phyloP scores from a whole-genome alignment of 2,329 filamentous ascomycete species.

The Raffaelea deltoideospora region DNA sequence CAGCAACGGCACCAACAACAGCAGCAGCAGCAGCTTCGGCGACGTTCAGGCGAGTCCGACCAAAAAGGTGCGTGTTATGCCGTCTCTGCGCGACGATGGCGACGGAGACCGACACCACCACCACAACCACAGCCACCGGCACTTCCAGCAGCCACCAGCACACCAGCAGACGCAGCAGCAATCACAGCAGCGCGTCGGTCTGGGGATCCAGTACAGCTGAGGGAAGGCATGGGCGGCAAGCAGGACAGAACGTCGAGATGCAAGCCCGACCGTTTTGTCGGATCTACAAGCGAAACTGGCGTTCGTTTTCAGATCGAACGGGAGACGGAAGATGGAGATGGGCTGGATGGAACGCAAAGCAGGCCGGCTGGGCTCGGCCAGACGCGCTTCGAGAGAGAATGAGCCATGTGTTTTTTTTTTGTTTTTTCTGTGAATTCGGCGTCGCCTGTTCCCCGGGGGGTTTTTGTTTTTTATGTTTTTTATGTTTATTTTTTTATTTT shows the following conservation, averaged over 20 bases:
- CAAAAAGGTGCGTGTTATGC: constrained; percentile 34
- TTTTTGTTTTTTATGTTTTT: no score
- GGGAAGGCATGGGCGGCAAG: constrained; percentile 5
- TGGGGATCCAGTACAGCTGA: constrained; percentile 37
- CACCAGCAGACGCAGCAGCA: constrained; percentile 1
- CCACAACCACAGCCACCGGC: constrained; percentile 2
- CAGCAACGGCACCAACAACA: constrained; percentile 13
- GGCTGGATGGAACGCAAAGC: no score
- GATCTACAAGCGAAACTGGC: no score
- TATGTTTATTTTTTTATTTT: not conserved
- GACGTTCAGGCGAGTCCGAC: constrained; percentile 28
- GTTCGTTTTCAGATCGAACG: no score
- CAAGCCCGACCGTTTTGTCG: no score
- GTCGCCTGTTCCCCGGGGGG: no score
- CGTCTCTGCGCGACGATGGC: constrained; percentile 20
- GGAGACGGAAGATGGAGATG: no score
- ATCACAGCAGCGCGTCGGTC: constrained; percentile 23
- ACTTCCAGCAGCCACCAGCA: not conserved
- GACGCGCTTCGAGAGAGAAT: no score
- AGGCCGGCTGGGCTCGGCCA: no score
- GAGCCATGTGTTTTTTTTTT: not conserved
- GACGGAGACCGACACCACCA: constrained; percentile 8
- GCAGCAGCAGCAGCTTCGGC: constrained; percentile 16
- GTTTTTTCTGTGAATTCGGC: no score
- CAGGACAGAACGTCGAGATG: not conserved